Conservation (phyloP, 257 asterid species). For the Petrea volubilis region DNA sequence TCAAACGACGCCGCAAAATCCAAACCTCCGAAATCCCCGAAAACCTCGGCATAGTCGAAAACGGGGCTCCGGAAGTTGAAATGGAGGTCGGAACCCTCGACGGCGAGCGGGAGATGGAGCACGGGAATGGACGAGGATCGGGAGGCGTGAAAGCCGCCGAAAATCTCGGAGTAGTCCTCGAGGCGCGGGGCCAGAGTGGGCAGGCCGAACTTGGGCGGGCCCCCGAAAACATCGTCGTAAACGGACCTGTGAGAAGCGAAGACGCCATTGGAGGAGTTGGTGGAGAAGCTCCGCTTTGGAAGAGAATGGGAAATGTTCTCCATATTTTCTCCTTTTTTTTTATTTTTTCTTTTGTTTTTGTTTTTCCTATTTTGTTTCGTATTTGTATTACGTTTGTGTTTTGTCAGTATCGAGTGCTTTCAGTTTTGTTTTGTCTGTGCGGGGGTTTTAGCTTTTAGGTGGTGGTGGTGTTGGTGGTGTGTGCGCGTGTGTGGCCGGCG, state of each 20-base stretch:
- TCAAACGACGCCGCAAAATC: constrained; percentile 54
- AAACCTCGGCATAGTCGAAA: constrained; percentile 76
- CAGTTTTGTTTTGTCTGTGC: no score
- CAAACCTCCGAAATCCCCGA: constrained; percentile 49
- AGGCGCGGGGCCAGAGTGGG: constrained; percentile 75
- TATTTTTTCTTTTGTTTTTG: not conserved
- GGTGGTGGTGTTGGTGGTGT: not conserved
- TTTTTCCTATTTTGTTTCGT: not conserved
- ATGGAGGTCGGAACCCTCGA: constrained; percentile 31
- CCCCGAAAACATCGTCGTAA: constrained; percentile 84
- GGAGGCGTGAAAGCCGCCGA: constrained; percentile 76
- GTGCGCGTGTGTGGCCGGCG: not conserved
- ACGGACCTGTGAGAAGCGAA: constrained; percentile 57
- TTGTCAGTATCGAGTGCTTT: no score
- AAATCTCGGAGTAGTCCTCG: constrained; percentile 84
- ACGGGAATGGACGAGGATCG: constrained; percentile 80
- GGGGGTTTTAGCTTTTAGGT: not conserved
- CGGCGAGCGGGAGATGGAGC: constrained; percentile 61
- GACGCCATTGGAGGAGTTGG: constrained; percentile 39
- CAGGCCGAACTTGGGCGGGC: constrained; percentile 51
- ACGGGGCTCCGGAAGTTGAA: constrained; percentile 45
- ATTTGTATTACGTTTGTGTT: no score
- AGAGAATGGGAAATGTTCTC: constrained; percentile 60
- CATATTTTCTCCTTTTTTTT: constrained; percentile 33
- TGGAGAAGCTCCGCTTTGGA: constrained; percentile 53